Percentiles rank a stretch among this genome's conserved stretches.
Evolutionary conservation across 768 basidiomycete species (phyloP).

Genomic region (Trametes elegans): DNA sequence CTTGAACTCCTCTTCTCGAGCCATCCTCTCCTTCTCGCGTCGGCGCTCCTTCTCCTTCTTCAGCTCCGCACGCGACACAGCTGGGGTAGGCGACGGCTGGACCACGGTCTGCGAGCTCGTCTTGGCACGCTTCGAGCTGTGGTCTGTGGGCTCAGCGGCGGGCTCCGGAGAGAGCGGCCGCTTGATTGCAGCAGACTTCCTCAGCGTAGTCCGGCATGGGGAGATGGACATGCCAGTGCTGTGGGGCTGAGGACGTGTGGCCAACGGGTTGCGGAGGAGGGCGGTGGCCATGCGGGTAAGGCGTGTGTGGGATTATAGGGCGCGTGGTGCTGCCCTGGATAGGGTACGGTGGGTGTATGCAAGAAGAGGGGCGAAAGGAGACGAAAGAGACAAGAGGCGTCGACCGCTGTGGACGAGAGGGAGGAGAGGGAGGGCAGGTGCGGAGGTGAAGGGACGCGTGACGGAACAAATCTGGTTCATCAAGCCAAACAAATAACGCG

Average conservation of each 20-base stretch:
- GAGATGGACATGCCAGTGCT: constrained; percentile 33
- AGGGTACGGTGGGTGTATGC: constrained; percentile 15
- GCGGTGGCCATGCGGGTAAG: constrained; percentile 20
- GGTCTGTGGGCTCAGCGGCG: constrained; percentile 30
- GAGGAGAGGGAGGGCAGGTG: neutral
- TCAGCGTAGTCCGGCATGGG: constrained; percentile 28
- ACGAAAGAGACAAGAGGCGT: constrained; percentile 5
- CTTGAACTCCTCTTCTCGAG: constrained; percentile 66
- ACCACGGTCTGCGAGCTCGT: constrained; percentile 18
- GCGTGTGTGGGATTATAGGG: constrained; percentile 6
- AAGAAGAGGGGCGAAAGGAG: constrained; percentile 13
- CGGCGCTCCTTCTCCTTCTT: constrained; percentile 45
- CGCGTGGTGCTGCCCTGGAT: constrained; percentile 1
- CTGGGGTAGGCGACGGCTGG: constrained; percentile 12
- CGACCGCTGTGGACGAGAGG: neutral
- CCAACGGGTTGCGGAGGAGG: constrained; percentile 48
- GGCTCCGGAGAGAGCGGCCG: constrained; percentile 54
- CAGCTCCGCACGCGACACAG: constrained; percentile 31
- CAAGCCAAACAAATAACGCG: constrained; percentile 22
- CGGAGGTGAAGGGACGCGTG: constrained; percentile 18
- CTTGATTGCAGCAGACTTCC: constrained; percentile 38
- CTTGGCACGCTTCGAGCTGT: constrained; percentile 45
- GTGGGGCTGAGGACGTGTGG: constrained; percentile 38
- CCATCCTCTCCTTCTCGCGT: constrained; percentile 40
- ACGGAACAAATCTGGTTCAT: constrained; percentile 18